Conservation (phyloP, 192 early-diverging fungal genomes). For the Coemansia sp. region DNA sequence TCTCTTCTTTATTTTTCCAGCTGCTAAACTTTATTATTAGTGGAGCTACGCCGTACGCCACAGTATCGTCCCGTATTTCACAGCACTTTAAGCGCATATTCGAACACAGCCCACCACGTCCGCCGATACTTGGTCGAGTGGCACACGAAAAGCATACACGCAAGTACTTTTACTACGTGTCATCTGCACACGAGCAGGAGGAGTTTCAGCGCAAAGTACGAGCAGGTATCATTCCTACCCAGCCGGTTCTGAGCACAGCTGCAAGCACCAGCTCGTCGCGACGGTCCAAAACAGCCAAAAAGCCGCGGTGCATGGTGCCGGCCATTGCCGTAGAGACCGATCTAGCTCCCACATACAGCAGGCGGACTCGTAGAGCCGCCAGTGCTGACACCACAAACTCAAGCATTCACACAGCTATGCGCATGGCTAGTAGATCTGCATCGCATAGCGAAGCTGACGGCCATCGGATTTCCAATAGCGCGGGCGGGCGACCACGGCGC, state of each 20-base stretch:
- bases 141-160: constrained; percentile 68
- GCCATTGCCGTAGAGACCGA: constrained; percentile 46
- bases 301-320: constrained; percentile 47
- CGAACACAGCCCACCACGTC: constrained; percentile 70
- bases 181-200: constrained; percentile 49
- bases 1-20: too few relatives aligned
- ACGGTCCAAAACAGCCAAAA: constrained; percentile 20
- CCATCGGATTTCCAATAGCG: background rate
- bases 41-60: constrained; percentile 82
- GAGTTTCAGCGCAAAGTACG: constrained; percentile 43
- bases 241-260: constrained; percentile 11
- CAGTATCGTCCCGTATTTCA: constrained; percentile 84
- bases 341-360: constrained; percentile 8
- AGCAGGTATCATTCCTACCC: constrained; percentile 37
- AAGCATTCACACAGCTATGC: constrained; percentile 1
- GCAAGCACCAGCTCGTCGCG: constrained; percentile 4
- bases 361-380: constrained; percentile 28
- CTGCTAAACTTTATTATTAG: constrained; percentile 21
- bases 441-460: constrained; percentile 2
- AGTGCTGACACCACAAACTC: constrained; percentile 22
- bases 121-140: constrained; percentile 67
- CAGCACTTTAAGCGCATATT: constrained; percentile 83
- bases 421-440: background rate
- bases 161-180: constrained; percentile 75
- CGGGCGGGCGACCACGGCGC: constrained; percentile 23